These are phyloP conservation scores for Colletotrichum tamarilloi DNA, from an alignment of 2,329 filamentous ascomycete species.

Conservation along the genomic window DNA sequence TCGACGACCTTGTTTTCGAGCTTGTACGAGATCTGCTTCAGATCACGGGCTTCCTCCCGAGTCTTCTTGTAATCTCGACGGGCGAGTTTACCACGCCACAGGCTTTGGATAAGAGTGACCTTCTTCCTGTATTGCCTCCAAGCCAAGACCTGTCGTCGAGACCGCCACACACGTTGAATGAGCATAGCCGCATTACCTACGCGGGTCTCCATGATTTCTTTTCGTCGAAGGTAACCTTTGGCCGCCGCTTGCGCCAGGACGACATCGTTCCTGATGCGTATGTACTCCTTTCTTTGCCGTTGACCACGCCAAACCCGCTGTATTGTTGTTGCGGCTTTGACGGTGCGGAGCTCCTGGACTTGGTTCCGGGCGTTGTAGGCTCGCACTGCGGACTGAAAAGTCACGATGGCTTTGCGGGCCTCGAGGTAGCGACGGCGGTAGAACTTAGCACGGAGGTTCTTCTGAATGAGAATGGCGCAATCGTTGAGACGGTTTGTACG, in stretches of 20 bases:
- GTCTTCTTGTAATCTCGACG: constrained; percentile 88
- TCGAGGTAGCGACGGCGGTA: constrained; percentile 93
- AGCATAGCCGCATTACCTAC: constrained; percentile 90
- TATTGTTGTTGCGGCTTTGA: constrained; percentile 92
- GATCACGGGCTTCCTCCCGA: constrained; percentile 94
- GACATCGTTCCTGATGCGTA: constrained; percentile 82
- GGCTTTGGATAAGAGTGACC: constrained; percentile 87
- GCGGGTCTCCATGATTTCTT: constrained; percentile 92
- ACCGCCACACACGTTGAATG: constrained; percentile 92
- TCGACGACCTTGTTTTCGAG: constrained; percentile 99
- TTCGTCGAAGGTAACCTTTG: constrained; percentile 91
- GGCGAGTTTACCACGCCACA: constrained; percentile 89
- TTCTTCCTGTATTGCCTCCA: constrained; percentile 94
- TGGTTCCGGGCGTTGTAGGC: constrained; percentile 81
- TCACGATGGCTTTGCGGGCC: constrained; percentile 82
- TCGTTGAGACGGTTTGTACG: constrained; percentile 91
- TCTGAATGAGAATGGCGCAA: constrained; percentile 97
- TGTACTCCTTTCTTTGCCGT: constrained; percentile 86
- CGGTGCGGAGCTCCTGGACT: constrained; percentile 82
- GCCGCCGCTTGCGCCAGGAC: constrained; percentile 89
- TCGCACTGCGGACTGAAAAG: constrained; percentile 81
- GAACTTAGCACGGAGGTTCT: constrained; percentile 96
- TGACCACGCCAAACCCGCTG: constrained; percentile 95
- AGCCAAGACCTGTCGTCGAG: constrained; percentile 78
- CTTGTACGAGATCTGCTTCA: constrained; percentile 99